These are phyloP conservation scores for Massospora cicadina DNA, from an alignment of 371 early-diverging fungal genomes.

Conservation along the genomic window DNA sequence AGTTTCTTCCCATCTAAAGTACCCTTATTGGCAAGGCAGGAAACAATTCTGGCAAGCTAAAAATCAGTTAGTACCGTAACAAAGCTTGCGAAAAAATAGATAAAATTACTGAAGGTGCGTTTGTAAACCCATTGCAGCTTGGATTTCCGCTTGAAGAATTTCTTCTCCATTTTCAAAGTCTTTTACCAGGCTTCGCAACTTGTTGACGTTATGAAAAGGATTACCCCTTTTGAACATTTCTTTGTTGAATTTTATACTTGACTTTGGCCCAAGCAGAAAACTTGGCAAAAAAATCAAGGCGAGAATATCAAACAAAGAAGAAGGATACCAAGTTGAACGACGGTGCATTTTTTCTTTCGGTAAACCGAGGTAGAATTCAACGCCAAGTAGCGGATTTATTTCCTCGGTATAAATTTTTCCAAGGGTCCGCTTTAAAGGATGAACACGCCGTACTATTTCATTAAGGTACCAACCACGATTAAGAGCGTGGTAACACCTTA, in stretches of 20 bases:
- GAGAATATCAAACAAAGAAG: neutral
- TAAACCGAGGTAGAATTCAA: slow-evolving; percentile 26
- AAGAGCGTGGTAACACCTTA: slow-evolving; percentile 39
- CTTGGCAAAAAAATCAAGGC: neutral
- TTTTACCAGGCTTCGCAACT: neutral
- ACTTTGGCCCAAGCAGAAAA: neutral
- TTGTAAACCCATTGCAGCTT: slow-evolving; percentile 7
- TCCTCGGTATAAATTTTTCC: slow-evolving; percentile 33
- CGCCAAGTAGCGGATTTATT: slow-evolving; percentile 20
- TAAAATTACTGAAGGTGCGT: slow-evolving; percentile 1
- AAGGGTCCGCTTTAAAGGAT: slow-evolving; percentile 31
- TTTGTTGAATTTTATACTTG: neutral
- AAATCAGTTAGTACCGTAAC: neutral
- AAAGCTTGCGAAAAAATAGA: neutral
- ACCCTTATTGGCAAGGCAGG: slow-evolving; percentile 7
- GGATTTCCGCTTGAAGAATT: slow-evolving; percentile 1
- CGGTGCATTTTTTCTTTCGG: neutral
- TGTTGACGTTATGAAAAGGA: neutral
- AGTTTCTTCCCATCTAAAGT: neutral
- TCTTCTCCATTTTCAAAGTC: neutral
- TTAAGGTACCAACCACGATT: slow-evolving; percentile 57
- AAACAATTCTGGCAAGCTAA: slow-evolving; percentile 4
- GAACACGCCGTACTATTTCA: slow-evolving; percentile 41
- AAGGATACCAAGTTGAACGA: neutral
- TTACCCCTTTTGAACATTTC: neutral